Base-by-base conservation (phyloP, 805 yeast genomes). In the Candida krabiensis region DNA sequence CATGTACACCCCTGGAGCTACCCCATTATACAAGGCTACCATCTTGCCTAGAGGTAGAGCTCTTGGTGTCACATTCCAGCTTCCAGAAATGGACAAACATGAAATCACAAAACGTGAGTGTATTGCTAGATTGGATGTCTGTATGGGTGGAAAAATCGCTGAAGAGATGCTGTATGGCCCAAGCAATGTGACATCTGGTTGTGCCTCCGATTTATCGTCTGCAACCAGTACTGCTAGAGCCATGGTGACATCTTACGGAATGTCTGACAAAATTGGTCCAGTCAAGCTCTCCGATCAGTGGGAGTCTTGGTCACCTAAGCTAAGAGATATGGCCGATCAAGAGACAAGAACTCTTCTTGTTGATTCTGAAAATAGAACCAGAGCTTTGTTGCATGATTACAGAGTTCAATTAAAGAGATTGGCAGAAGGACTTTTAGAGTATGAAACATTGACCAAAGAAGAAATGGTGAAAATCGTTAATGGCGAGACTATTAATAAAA, bases 101-200 rank as follows among this genome's bases (percentile, higher is more conserved):
- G 98, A 91, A 58, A 85, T 86, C 64, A 88, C 96, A 22, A 85
- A 78, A 60, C 79, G 74, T 44, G 98, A 93, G 65, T 86, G 96
- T 61, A 72, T 83, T 47, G 96, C 98, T 0, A 73, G 95, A 47
- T 66, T 93, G 49, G 99, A 93, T 62, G 99, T 93, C 34, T 89
- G 96, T 61, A 93, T 93, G 99, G 99, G 99, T 44, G 99, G 99
- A 47, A 90, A 90, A 62, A 81, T 89, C 41, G 99, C 99, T 21
- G 99, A 93, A 69, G 97, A 91, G 60, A 70, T 87, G 72, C 74
- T 86, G 34, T 86, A 87, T 58, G 99, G 99, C 2, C 75, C 81
- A 31, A 96, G 87, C 39, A 86, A 90, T 58, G 96, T 93, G 9
- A 91, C 98, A 3, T 79, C 91, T 53, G 99, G 99, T 6, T 93